Evolutionary conservation across 2,329 filamentous ascomycete genomes (phyloP), one percentile per base, ranked within the genome.

Genomic region (Sporothrix mexicana): DNA sequence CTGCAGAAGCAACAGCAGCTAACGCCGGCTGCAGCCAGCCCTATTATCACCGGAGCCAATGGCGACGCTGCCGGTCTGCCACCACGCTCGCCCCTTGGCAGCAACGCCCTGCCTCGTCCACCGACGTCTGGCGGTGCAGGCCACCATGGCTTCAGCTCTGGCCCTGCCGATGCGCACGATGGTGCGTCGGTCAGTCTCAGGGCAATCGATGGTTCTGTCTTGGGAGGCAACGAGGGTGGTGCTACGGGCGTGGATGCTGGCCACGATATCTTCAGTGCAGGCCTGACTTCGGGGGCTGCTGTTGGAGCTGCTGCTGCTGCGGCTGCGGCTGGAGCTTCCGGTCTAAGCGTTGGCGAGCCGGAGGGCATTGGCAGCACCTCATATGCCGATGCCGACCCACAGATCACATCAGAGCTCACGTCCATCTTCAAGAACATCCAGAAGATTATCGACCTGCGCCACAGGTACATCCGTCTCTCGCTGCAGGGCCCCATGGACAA

Each of bases 341-440:
- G 80, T 61, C 83, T 82, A 23, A 77, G 76, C n/a, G 80, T 80
- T 0, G 82, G 83, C 0, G 78, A 91, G 70, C 88, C 89, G 17
- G 79, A 90, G n/a, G 89, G 89, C 3, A 85, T 87, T 75, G 88
- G 90, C 45, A 88, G 88, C 77, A 91, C 88, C 77, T 91, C 90
- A 9, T 89, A 92, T 77, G 90, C 90, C 61, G 88, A 92, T 72
- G 91, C 88, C 62, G 93, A 97, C 77, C 89, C 92, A 53, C 91
- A 92, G 70, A 92, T 98, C 76, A 94, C 93, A 1, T 87, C 92
- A 2, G 96, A 99, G 82, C 84, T 99, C 76, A 90, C 89, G 77
- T 88, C 90, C 23, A 98, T 99, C 76, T 98, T 97, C 78, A 91
- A 90, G 76, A 97, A 96, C 77, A 94, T 99, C 72, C 93, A 97